A percentile compares a stretch with the other conserved stretches of the same genome.
Conservation (phyloP, 192 early-diverging fungal species). For the Rhizophagus clarus region DNA sequence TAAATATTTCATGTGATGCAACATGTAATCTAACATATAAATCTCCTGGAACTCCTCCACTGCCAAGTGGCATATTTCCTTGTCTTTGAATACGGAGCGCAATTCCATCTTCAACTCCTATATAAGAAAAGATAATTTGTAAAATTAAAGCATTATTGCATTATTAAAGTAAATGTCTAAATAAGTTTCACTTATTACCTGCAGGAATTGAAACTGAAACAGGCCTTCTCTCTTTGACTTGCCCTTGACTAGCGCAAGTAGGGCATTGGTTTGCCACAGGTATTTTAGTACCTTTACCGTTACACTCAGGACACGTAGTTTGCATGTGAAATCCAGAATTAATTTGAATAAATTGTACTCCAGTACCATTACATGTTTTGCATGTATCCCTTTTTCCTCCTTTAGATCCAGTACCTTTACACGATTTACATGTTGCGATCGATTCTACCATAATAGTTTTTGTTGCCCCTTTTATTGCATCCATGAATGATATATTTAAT, state of each 20-base stretch:
- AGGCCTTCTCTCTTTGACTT: conserved; percentile 71
- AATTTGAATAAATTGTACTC: conserved; percentile 76
- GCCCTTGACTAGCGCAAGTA: conserved; percentile 80
- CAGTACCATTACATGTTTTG: conserved; percentile 77
- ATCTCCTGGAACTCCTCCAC: conserved; percentile 78
- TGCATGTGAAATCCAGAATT: conserved; percentile 90
- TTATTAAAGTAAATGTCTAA: not conserved
- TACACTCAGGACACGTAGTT: conserved; percentile 80
- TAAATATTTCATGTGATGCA: conserved; percentile 73
- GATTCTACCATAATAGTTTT: conserved; percentile 67
- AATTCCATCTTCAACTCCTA: conserved; percentile 80
- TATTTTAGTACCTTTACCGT: conserved; percentile 77
- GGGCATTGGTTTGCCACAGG: conserved; percentile 67
- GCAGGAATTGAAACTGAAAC: conserved; percentile 81
- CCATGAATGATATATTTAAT: conserved; percentile 84
- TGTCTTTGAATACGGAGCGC: conserved; percentile 74
- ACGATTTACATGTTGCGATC: conserved; percentile 75
- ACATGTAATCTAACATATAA: conserved; percentile 82
- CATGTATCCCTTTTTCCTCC: conserved; percentile 74
- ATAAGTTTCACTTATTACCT: conserved; percentile 37
- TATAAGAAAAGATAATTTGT: not conserved
- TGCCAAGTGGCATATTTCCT: conserved; percentile 81
- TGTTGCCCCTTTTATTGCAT: conserved; percentile 79
- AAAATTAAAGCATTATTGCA: not conserved
- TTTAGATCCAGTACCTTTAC: conserved; percentile 81